Evolutionary conservation across 345 rosid genomes (phyloP).

Genomic region (Populus alba): DNA sequence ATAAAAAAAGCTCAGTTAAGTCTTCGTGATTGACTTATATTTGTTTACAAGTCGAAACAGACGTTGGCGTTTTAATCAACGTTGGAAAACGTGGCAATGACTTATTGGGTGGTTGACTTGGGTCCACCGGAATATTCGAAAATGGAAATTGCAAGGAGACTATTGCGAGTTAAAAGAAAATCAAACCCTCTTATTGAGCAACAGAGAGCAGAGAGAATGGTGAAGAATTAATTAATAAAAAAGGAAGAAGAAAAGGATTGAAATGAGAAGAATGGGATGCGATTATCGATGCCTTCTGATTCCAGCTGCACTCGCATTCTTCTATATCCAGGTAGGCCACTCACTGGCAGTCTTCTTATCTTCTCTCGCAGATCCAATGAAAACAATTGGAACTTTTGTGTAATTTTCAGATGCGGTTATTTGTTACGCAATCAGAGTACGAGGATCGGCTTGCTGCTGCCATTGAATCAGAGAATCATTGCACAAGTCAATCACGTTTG

Average conservation of each 20-base stretch:
- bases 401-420: conserved; percentile 61
- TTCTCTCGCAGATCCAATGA: neutral
- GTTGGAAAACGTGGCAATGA: too few species aligned
- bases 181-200: neutral
- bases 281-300: conserved; percentile 79
- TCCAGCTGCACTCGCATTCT: conserved; percentile 66
- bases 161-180: too few species aligned
- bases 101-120: too few species aligned
- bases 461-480: conserved; percentile 75
- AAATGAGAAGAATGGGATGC: conserved; percentile 50
- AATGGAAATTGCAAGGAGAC: too few species aligned
- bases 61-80: too few species aligned
- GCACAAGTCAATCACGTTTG: conserved; percentile 66
- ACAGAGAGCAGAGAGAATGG: neutral
- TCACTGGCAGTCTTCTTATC: neutral
- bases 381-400: neutral
- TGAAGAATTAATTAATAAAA: neutral
- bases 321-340: conserved; percentile 69
- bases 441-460: conserved; percentile 78
- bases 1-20: too few species aligned
- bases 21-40: too few species aligned
- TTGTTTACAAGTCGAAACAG: too few species aligned
- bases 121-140: too few species aligned
- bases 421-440: conserved; percentile 71
- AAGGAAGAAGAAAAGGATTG: neutral